phyloP scores from a whole-genome alignment of 345 rosid genomes.

The Heritiera littoralis region DNA sequence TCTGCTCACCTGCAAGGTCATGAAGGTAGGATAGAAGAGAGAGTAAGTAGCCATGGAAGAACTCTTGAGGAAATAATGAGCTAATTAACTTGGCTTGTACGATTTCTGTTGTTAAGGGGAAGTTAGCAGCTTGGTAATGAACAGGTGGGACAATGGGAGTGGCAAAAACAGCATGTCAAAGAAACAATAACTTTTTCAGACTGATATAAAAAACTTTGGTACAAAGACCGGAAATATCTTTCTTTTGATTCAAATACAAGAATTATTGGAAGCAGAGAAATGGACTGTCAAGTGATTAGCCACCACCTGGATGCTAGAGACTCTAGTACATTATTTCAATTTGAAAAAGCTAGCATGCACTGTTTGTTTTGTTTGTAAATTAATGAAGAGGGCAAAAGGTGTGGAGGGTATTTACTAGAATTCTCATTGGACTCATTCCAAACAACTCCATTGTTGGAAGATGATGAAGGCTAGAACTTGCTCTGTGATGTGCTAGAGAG shows the following conservation, averaged over 20 bases:
- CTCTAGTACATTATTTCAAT: background rate
- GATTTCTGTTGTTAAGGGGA: background rate
- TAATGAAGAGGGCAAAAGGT: background rate
- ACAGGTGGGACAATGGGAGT: background rate
- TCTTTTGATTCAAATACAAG: background rate
- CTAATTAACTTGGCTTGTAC: background rate
- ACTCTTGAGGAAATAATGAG: background rate
- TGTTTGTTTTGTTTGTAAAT: slow-evolving; percentile 18
- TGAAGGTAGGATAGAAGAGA: background rate
- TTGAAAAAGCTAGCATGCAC: background rate
- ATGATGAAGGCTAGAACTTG: background rate
- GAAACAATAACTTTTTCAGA: background rate
- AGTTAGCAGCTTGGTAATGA: background rate
- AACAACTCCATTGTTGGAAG: slow-evolving; percentile 26
- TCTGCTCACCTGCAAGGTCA: slow-evolving; percentile 29
- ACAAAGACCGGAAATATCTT: background rate
- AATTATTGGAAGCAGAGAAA: background rate
- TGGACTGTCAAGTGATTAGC: background rate
- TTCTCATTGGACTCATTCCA: slow-evolving; percentile 11
- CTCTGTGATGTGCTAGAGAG: slow-evolving; percentile 17
- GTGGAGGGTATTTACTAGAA: slow-evolving; percentile 25
- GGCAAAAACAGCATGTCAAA: background rate
- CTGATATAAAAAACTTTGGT: background rate
- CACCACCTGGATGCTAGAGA: background rate
- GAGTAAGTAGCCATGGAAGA: background rate